Evolutionary conservation across 2,329 filamentous ascomycete species (phyloP), one percentile per base, ranked within the genome.

Genomic region (Penicillium griseofulvum): DNA sequence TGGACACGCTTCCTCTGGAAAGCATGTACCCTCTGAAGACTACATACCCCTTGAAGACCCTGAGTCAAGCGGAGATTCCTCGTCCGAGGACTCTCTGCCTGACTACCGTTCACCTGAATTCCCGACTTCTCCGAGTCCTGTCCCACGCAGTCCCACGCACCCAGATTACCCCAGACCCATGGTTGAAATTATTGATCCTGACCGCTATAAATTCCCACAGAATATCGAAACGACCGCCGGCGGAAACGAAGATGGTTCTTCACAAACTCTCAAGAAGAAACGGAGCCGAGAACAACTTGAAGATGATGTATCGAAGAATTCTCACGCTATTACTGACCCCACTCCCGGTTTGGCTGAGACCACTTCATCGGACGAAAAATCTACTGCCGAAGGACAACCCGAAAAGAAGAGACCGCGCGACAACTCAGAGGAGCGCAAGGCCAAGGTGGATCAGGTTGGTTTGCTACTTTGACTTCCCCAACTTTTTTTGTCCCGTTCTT

Each of bases 211-310:
- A 26, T 43, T 8, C 19, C 28, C 19, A 43, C 48, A 50, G 48
- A 43, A 26, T 22, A 19, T 33, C n/a, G 37, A 42, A 43, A 6
- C 16, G 19, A 43, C 39, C 14, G n/a, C 34, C 33, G 59, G 54
- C 41, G 62, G 57, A 43, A 60, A 52, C 50, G 57, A 52, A 45
- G 52, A 58, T 57, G 50, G 68, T 61, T 51, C 64, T 66, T 26
- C 57, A 65, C 50, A 74, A 66, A 44, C 9, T 49, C 73, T 73
- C 10, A 75, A 72, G 60, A 77, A 77, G 65, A 78, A 78, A 60
- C 66, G 76, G 53, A 77, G 75, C 55, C 63, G 72, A 47, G 76
- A 78, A 41, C 71, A 76, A 47, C 63, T 78, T 37, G 74, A 77
- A 54, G 68, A 71, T 31, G 72, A 72, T 28, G 59, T 34, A 9